These are phyloP conservation scores for Xanthoconium separans DNA, from an alignment of 1,284 basidiomycete genomes.

Conservation along the genomic window DNA sequence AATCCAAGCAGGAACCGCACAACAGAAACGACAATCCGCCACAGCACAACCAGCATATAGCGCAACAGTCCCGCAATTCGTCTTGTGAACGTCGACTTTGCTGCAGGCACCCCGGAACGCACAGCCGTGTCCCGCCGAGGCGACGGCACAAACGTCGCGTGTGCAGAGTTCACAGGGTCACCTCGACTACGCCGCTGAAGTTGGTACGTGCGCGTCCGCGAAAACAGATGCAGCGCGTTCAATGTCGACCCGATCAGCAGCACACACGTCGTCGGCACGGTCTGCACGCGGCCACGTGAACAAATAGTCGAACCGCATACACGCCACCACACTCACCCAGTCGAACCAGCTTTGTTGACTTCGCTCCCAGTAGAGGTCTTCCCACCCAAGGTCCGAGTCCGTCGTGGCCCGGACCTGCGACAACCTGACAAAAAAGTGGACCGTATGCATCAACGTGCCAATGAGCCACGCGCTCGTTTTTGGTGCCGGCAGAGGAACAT, in stretches of 20 bases:
- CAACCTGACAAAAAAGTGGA: conserved; percentile 65
- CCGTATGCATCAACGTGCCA: conserved; percentile 60
- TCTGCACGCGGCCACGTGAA: conserved; percentile 41
- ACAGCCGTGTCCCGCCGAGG: conserved; percentile 40
- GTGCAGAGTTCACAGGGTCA: conserved; percentile 67
- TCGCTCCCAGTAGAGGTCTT: conserved; percentile 66
- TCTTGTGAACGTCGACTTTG: conserved; percentile 32
- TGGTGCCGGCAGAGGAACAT: conserved; percentile 66
- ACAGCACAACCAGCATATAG: conserved; percentile 33
- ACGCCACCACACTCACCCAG: conserved; percentile 55
- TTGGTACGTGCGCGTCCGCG: conserved; percentile 63
- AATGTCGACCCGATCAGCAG: conserved; percentile 50
- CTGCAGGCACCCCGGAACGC: conserved; percentile 36
- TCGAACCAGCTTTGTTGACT: conserved; percentile 70
- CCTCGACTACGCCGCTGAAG: conserved; percentile 49
- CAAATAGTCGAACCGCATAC: neutral
- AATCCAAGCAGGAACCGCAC: conserved; percentile 70
- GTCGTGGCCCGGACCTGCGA: conserved; percentile 53
- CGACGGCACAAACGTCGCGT: conserved; percentile 61
- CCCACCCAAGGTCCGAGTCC: conserved; percentile 72
- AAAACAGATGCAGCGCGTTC: conserved; percentile 65
- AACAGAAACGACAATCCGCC: conserved; percentile 51
- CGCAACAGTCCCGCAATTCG: conserved; percentile 24
- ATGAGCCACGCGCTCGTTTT: conserved; percentile 64
- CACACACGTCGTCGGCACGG: conserved; percentile 54